A percentile compares a stretch with the other conserved stretches of the same genome.
Conservation (phyloP, 1,284 basidiomycete species). For the Phellopilus nigrolimitatus region DNA sequence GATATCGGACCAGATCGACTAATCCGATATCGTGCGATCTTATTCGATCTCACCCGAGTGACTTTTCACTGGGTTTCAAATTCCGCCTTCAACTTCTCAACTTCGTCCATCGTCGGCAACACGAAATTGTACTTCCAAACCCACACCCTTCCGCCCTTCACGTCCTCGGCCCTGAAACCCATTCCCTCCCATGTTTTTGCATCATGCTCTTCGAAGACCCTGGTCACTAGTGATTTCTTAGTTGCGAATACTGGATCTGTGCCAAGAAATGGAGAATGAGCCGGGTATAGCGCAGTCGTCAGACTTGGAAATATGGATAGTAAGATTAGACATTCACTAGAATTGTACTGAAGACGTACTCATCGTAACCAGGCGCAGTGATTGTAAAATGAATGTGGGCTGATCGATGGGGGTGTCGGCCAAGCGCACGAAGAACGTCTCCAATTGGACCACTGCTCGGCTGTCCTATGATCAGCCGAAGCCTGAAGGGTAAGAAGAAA, state of each 20-base stretch:
- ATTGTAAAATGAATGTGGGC: conserved; percentile 38
- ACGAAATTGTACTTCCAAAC: conserved; percentile 36
- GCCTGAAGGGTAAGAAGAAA: too few relatives aligned
- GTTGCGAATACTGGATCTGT: conserved; percentile 41
- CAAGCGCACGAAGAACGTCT: conserved; percentile 31
- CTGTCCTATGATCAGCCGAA: neutral
- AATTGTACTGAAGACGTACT: conserved; percentile 23
- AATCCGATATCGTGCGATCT: too few relatives aligned
- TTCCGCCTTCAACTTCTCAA: conserved; percentile 31
- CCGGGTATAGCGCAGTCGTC: conserved; percentile 37
- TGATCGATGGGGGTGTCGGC: conserved; percentile 38
- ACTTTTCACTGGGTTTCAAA: too few relatives aligned
- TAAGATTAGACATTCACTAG: neutral
- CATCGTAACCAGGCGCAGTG: conserved; percentile 35
- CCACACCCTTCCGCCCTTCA: conserved; percentile 31
- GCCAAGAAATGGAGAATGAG: conserved; percentile 37
- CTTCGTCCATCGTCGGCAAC: conserved; percentile 31
- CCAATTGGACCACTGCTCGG: conserved; percentile 36
- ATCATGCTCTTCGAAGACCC: conserved; percentile 31
- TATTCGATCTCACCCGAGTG: too few relatives aligned
- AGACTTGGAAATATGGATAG: conserved; percentile 24
- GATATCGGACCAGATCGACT: too few relatives aligned
- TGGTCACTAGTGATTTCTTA: conserved; percentile 36
- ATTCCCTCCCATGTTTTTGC: conserved; percentile 30
- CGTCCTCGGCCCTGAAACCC: conserved; percentile 32